Evolutionary conservation across 2,329 filamentous ascomycete genomes (phyloP).

Genomic region (Hymenoscyphus linearis): DNA sequence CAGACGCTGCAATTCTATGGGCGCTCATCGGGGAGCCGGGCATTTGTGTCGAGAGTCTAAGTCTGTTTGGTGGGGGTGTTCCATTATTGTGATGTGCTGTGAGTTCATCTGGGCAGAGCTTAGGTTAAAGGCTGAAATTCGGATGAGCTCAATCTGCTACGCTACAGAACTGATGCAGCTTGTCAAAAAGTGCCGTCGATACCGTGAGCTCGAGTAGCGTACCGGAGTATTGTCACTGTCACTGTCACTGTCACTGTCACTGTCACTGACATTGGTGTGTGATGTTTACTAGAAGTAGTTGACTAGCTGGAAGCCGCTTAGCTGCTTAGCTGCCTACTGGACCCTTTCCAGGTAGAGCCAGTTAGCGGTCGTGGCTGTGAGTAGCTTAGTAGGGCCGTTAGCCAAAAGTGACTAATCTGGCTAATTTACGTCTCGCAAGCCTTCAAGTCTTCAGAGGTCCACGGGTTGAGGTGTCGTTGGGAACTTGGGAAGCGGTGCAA

Average conservation of each 20-base stretch:
- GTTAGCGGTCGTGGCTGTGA: no score
- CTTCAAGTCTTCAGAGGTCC: not conserved
- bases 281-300: no score
- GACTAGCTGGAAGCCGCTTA: no score
- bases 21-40: not conserved
- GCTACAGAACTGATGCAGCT: not conserved
- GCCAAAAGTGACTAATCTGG: not conserved
- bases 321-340: not conserved
- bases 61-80: not conserved
- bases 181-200: not conserved
- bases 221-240: no score
- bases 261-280: no score
- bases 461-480: no score
- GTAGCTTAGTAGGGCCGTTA: not conserved
- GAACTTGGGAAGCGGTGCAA: not conserved
- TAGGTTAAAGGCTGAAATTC: not conserved
- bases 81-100: not conserved
- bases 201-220: no score
- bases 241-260: no score
- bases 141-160: not conserved
- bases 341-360: not conserved
- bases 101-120: no score
- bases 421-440: not conserved
- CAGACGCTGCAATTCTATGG: not conserved
- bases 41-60: not conserved